These are phyloP conservation scores for Talaromyces sp. DNA, from an alignment of 2,329 filamentous ascomycete genomes.

Conservation along the genomic window DNA sequence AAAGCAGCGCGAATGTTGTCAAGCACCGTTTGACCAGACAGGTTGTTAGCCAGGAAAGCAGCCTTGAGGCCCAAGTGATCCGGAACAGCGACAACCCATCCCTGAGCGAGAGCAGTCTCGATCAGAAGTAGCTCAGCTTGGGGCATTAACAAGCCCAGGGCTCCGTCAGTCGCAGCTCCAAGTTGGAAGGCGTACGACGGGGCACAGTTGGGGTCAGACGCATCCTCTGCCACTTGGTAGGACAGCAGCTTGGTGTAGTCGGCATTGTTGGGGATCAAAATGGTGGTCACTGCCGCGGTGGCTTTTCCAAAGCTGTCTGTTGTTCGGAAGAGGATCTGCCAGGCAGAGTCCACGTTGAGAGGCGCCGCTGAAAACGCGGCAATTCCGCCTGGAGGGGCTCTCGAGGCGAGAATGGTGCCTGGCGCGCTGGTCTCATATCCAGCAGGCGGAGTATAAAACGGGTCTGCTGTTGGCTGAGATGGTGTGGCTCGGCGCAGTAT, in stretches of 20 bases:
- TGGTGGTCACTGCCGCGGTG: conserved; percentile 34
- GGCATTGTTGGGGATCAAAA: conserved; percentile 33
- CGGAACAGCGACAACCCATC: conserved; percentile 49
- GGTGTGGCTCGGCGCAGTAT: neutral
- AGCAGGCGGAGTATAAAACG: conserved; percentile 25
- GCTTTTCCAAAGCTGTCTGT: conserved; percentile 33
- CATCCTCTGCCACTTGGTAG: conserved; percentile 36
- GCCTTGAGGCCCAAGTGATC: conserved; percentile 46
- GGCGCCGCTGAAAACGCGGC: conserved; percentile 18
- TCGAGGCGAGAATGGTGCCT: conserved; percentile 24
- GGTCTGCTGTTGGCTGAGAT: conserved; percentile 14
- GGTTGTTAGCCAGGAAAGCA: conserved; percentile 38
- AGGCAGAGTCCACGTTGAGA: conserved; percentile 19
- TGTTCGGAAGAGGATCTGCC: conserved; percentile 39
- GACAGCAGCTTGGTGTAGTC: conserved; percentile 34
- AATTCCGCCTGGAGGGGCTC: conserved; percentile 20
- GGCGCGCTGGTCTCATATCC: conserved; percentile 22
- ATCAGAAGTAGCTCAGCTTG: conserved; percentile 31
- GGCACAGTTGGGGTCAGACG: conserved; percentile 22
- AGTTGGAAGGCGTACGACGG: conserved; percentile 27
- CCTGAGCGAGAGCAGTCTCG: conserved; percentile 33
- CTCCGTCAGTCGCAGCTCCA: conserved; percentile 37
- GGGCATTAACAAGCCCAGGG: conserved; percentile 26
- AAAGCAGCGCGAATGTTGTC: conserved; percentile 42
- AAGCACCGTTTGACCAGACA: conserved; percentile 41